Conservation (phyloP, 129 eudicot species). For the Saussurea involucrata region DNA sequence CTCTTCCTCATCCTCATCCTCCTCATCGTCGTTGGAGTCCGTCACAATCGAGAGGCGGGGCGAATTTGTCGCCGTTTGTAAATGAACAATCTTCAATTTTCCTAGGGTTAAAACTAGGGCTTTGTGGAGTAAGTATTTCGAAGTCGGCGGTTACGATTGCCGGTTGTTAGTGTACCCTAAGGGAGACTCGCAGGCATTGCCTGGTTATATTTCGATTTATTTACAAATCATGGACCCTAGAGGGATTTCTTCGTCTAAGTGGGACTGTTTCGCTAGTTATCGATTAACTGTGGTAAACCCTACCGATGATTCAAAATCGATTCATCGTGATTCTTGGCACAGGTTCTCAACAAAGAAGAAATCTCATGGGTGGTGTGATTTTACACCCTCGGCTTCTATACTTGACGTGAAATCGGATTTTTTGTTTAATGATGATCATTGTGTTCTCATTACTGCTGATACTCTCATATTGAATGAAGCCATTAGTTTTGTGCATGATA, state of each 20-base stretch:
- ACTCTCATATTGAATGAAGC: no score
- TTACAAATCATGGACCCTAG: conserved; percentile 93
- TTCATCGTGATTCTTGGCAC: no score
- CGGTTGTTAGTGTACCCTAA: conserved; percentile 80
- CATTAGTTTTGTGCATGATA: no score
- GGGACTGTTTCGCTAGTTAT: conserved; percentile 97
- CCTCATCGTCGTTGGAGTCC: no score
- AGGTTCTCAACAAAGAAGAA: no score
- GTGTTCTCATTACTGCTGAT: no score
- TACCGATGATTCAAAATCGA: conserved; percentile 51
- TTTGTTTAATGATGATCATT: no score
- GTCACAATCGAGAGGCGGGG: conserved; percentile 72
- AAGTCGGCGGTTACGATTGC: conserved; percentile 96
- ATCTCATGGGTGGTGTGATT: no score
- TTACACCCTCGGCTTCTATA: no score
- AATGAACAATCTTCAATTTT: conserved; percentile 75
- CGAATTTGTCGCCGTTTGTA: conserved; percentile 68
- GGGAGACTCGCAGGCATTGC: conserved; percentile 93
- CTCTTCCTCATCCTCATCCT: no score
- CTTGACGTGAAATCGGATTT: no score
- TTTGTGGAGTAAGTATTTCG: conserved; percentile 95
- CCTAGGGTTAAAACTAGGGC: conserved; percentile 73
- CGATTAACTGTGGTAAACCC: conserved; percentile 68
- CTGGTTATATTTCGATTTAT: conserved; percentile 78
- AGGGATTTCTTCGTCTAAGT: conserved; percentile 63